Percentiles rank a stretch among this genome's conserved stretches.
Conservation (phyloP, 805 yeast species). For the Monosporozyma servazzii region DNA sequence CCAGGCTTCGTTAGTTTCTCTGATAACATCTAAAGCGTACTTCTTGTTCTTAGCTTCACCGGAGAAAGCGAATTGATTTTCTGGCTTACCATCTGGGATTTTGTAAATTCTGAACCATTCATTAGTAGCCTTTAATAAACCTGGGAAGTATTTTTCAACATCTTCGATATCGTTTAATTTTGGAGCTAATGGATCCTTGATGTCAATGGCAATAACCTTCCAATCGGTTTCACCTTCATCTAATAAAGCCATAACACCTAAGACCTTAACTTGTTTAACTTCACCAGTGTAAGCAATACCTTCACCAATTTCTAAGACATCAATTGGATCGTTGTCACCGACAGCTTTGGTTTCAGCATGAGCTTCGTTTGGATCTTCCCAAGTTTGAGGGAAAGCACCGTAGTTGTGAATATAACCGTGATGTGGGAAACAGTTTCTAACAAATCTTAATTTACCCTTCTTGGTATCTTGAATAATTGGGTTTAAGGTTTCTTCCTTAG, state of each 20-base stretch:
- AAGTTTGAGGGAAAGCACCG: slow-evolving; percentile 96
- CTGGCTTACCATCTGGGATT: slow-evolving; percentile 96
- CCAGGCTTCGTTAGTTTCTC: slow-evolving; percentile 84
- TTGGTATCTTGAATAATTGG: slow-evolving; percentile 96
- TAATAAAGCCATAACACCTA: slow-evolving; percentile 89
- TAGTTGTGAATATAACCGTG: slow-evolving; percentile 98
- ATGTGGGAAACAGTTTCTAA: slow-evolving; percentile 96
- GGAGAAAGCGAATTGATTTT: slow-evolving; percentile 91
- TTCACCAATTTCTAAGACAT: slow-evolving; percentile 76
- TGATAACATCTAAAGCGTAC: slow-evolving; percentile 76
- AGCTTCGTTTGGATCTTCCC: slow-evolving; percentile 63
- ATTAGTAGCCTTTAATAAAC: slow-evolving; percentile 84
- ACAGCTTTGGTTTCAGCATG: slow-evolving; percentile 59
- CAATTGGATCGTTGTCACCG: slow-evolving; percentile 84
- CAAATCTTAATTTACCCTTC: slow-evolving; percentile 93
- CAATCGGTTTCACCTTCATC: slow-evolving; percentile 90
- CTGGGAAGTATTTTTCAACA: slow-evolving; percentile 83
- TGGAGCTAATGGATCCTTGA: slow-evolving; percentile 80
- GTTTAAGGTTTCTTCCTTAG: slow-evolving; percentile 74
- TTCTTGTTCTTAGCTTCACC: slow-evolving; percentile 84
- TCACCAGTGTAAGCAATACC: slow-evolving; percentile 57
- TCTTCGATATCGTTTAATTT: slow-evolving; percentile 86
- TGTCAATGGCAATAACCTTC: slow-evolving; percentile 85
- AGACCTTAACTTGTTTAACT: slow-evolving; percentile 79
- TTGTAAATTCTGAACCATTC: slow-evolving; percentile 99